Base-by-base conservation (phyloP, 1,284 basidiomycete species). In the Meripilus lineatus region DNA sequence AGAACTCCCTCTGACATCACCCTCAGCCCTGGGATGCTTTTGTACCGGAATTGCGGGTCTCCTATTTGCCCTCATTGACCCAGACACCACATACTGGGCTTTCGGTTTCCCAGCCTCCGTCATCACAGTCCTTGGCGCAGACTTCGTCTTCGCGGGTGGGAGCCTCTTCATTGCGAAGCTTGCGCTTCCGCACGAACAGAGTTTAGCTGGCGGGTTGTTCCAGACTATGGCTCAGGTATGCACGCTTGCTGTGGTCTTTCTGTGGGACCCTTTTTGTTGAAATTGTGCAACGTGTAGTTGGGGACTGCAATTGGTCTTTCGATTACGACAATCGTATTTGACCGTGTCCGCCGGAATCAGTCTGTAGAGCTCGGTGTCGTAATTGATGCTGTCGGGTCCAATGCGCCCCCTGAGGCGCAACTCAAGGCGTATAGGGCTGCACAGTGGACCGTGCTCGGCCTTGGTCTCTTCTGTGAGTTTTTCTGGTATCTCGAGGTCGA, bases 61-160 rank as follows among this genome's bases (percentile, higher is more conserved):
- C 24, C 65, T 91, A 2, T 84, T 90, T 48, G 84, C 86, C 0
- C 55, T 86, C 4, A 79, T 89, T 41, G 54, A 74, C 5, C 72
- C 79, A 0, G 48, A 64, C 2, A 41, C 70, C 68, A 1, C 28
- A 8, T 45, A 45, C 30, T 45, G 43, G 43, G 43, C 43, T 15
- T 45, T 45, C 37, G 43, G 37, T 4, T 45, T 45, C 37, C 43
- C 43, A 11, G 37, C 43, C 4, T 24, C 43, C 13, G 25, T 45
- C 26, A 17, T 45, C 24, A n/a, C 32, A 3, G 43, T 45, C 20
- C 11, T 38, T 21, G 43, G 43, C 3, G 36, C 79, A 0, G 86
- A 90, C 55, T 84, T 89, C 53, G 75, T 86, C 13, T 88, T 81
- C 56, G 70, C 85, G 0, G 69, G 76, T 2, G 87, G 84, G 0